These are phyloP conservation scores for Dendrocalamus latiflorus DNA, from an alignment of 202 grass and related monocot genomes.

Conservation along the genomic window DNA sequence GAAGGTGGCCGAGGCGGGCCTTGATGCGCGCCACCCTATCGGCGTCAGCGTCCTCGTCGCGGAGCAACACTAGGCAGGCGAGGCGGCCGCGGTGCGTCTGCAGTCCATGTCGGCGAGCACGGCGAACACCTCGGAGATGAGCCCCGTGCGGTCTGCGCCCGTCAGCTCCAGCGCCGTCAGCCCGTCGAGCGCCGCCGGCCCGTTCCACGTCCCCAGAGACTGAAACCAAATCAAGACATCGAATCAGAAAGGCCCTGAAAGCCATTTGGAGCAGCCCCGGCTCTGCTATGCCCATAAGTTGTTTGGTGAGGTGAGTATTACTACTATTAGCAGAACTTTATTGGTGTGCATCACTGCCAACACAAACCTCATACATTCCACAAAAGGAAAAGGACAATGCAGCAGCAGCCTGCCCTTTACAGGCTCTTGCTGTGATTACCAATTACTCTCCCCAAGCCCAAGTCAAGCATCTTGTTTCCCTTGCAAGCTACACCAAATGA, in stretches of 20 bases:
- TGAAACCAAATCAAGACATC: conserved; percentile 8
- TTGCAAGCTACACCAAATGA: conserved; percentile 34
- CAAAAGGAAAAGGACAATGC: neutral
- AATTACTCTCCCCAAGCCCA: neutral
- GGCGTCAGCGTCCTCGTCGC: conserved; percentile 26
- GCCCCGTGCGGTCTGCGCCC: conserved; percentile 63
- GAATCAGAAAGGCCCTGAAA: neutral
- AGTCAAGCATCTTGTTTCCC: conserved; percentile 10
- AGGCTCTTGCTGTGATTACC: neutral
- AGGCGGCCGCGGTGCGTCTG: conserved; percentile 78
- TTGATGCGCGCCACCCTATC: conserved; percentile 36
- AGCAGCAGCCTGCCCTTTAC: neutral
- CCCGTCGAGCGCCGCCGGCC: conserved; percentile 37
- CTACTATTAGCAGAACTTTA: neutral
- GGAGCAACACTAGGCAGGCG: conserved; percentile 54
- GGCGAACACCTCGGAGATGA: conserved; percentile 89
- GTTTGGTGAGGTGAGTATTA: neutral
- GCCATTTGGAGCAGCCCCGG: too few species aligned
- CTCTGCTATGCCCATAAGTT: too few species aligned
- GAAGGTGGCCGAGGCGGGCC: conserved; percentile 63
- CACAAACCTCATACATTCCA: conserved; percentile 23
- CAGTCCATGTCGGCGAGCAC: conserved; percentile 71
- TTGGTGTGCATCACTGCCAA: neutral
- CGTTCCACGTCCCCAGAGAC: conserved; percentile 63
- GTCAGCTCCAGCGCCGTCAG: conserved; percentile 74